phyloP scores from a whole-genome alignment of 2,329 filamentous ascomycete genomes.

The Fusarium hainanense region DNA sequence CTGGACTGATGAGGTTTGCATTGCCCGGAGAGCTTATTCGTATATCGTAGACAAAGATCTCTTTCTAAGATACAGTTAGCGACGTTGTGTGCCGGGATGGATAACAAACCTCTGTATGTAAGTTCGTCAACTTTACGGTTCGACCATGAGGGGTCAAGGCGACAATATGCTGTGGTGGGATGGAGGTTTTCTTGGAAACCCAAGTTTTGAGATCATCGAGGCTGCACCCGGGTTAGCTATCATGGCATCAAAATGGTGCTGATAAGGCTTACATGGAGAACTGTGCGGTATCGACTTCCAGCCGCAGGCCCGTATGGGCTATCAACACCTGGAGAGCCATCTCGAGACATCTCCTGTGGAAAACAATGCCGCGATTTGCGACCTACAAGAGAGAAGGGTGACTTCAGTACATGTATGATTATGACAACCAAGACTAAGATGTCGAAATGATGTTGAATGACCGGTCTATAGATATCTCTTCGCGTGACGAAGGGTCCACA shows the following conservation, averaged over 20 bases:
- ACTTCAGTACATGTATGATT: constrained; percentile 27
- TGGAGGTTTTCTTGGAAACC: constrained; percentile 78
- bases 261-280: constrained; percentile 71
- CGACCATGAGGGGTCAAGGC: constrained; percentile 86
- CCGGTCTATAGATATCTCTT: constrained; percentile 32
- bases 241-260: not conserved
- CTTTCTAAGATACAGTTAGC: constrained; percentile 65
- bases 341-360: constrained; percentile 64
- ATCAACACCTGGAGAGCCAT: constrained; percentile 94
- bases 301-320: constrained; percentile 90
- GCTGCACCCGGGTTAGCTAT: constrained; percentile 55
- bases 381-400: constrained; percentile 29
- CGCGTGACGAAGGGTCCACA: constrained; percentile 43
- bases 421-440: constrained; percentile 24
- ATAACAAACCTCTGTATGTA: constrained; percentile 76
- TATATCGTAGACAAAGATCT: constrained; percentile 93
- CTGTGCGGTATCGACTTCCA: constrained; percentile 79
- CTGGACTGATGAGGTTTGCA: constrained; percentile 59
- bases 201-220: constrained; percentile 87
- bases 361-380: constrained; percentile 45
- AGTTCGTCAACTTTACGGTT: constrained; percentile 81
- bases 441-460: constrained; percentile 23
- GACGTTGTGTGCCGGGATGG: constrained; percentile 1
- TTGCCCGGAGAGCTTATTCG: constrained; percentile 69
- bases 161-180: constrained; percentile 83